Base-by-base conservation (phyloP, 345 rosid species). In the Salix udensis region DNA sequence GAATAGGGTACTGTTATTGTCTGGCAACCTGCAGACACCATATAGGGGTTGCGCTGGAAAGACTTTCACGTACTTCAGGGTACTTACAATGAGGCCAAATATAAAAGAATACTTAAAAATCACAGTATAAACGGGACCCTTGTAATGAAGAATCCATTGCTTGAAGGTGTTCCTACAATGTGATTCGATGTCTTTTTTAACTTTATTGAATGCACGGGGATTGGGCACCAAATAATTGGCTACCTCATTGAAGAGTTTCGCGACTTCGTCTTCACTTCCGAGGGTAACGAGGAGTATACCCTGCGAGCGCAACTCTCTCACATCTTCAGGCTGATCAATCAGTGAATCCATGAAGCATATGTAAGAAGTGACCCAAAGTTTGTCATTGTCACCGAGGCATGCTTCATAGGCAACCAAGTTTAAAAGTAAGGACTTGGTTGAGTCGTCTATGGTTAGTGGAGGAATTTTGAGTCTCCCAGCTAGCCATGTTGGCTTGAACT, bases 321-420 rank as follows among this genome's bases (percentile, higher is more conserved):
- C 80, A 40, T 81, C 80, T 14, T 81, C 77, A 2, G 61, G 74
- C 2, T 67, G 76, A 18, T 55, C 77, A 42, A 77, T 72, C 16
- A 81, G 30, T 6, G 80, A 61, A 52, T 73, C 46, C 28, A 81
- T 44, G 36, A 77, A 73, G 69, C 74, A 77, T 21, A 81, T 30
- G 61, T 72, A 77, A 21, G 84, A 81, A 12, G 72, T 72, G 7
- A 71, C 52, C 9, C 30, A 52, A 1, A 67, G 39, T 28, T 72
- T 65, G 10, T 21, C 7, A 6, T 52, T 46, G 12, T 34, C 8
- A 40, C 48, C 55, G 1, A 58, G 58, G 55, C 67, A 67, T 19
- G 30, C 55, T 34, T 81, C 78, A 6, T 26, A 77, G 13, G 84
- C 77, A 1, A 68, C 70, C 60, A 44, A 48, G 44, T 42, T 74